These are phyloP conservation scores for Collybiopsis confluens DNA, from an alignment of 768 basidiomycete species.

Conservation along the genomic window DNA sequence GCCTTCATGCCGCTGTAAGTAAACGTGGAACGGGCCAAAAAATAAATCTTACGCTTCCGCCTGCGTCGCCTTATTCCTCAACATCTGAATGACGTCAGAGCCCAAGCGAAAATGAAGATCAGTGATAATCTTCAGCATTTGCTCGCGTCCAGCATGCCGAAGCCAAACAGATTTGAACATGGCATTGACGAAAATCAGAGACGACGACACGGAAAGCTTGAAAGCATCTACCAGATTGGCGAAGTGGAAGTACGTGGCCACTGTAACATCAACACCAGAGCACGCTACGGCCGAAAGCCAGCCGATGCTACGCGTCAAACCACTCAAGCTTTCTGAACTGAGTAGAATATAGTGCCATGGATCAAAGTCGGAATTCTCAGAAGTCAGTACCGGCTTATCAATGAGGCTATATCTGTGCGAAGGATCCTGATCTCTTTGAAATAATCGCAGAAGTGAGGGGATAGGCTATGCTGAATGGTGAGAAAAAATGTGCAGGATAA, in stretches of 20 bases:
- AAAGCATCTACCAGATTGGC: constrained; percentile 34
- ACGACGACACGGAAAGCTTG: constrained; percentile 37
- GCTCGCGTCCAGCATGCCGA: constrained; percentile 52
- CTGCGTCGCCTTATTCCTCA: constrained; percentile 25
- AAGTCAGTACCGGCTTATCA: constrained; percentile 25
- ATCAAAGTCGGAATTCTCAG: constrained; percentile 35
- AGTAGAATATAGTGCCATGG: constrained; percentile 43
- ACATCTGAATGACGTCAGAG: constrained; percentile 30
- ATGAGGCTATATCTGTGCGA: constrained; percentile 34
- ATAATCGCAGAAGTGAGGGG: constrained; percentile 50
- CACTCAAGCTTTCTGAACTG: constrained; percentile 15
- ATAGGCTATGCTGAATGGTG: constrained; percentile 35
- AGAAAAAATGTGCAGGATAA: neutral
- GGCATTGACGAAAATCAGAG: constrained; percentile 48
- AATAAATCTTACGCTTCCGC: constrained; percentile 34
- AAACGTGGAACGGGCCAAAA: neutral
- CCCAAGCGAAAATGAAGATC: constrained; percentile 43
- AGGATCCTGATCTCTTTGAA: constrained; percentile 48
- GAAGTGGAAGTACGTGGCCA: constrained; percentile 45
- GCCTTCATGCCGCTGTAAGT: constrained; percentile 19
- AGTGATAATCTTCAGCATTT: constrained; percentile 48
- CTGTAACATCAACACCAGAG: constrained; percentile 63
- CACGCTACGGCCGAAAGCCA: constrained; percentile 61
- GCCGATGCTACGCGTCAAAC: constrained; percentile 43
- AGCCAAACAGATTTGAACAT: constrained; percentile 59